A percentile compares a stretch with the other conserved stretches of the same genome.
phyloP scores from a whole-genome alignment of 352 stramenopile genomes.

The Phytophthora hybrid region DNA sequence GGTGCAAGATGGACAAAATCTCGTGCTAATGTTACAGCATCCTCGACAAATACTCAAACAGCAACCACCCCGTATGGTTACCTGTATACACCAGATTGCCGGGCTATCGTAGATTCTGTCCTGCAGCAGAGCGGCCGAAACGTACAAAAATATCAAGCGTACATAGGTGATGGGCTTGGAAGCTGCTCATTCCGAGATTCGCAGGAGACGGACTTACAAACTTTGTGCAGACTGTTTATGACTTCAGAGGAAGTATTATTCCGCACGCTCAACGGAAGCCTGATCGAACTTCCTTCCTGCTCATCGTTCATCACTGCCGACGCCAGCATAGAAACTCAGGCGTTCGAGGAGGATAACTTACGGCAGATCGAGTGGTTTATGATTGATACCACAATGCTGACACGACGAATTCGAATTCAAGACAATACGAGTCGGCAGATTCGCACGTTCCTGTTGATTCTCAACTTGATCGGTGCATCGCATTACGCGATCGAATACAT shows the following conservation, averaged over 20 bases:
- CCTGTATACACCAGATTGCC: slow-evolving; percentile 43
- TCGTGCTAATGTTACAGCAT: slow-evolving; percentile 5
- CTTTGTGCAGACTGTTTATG: slow-evolving; percentile 40
- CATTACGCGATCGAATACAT: slow-evolving; percentile 45
- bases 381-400: slow-evolving; percentile 27
- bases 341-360: slow-evolving; percentile 27
- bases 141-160: slow-evolving; percentile 49
- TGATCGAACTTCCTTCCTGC: slow-evolving; percentile 20
- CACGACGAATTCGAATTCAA: slow-evolving; percentile 40
- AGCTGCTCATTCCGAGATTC: slow-evolving; percentile 44
- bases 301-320: slow-evolving; percentile 16
- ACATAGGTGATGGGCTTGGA: slow-evolving; percentile 40
- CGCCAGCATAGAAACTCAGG: background rate
- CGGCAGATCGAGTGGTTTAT: slow-evolving; percentile 44
- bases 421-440: slow-evolving; percentile 51
- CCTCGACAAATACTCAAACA: slow-evolving; percentile 1
- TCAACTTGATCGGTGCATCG: slow-evolving; percentile 39
- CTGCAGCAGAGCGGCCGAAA: slow-evolving; percentile 35
- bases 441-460: slow-evolving; percentile 41
- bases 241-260: slow-evolving; percentile 25
- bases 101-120: slow-evolving; percentile 23
- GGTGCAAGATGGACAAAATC: slow-evolving; percentile 37
- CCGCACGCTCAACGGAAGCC: slow-evolving; percentile 23
- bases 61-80: slow-evolving; percentile 47
- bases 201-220: slow-evolving; percentile 43